Evolutionary conservation across 345 rosid genomes (phyloP), one percentile per base, ranked within the genome.

Genomic region (Camelina sativa): DNA sequence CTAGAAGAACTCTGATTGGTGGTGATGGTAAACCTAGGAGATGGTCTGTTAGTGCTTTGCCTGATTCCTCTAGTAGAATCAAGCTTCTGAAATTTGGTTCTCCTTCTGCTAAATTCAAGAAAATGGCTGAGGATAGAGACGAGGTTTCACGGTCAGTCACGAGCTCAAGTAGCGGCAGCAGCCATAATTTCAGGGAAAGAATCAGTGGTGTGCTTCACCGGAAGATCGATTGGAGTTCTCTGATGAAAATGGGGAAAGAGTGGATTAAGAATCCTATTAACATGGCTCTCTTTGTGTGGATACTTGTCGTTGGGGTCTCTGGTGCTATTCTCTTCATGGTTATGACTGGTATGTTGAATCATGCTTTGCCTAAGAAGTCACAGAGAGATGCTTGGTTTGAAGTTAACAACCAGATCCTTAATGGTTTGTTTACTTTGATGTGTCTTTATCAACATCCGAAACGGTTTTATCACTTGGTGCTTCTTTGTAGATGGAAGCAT

Each of bases 321-420:
- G 99, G 99, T 19, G 99, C 97, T 11, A 85, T 95, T 73, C 82
- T 95, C 80, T 92, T 95, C 79, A 82, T 95, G 54, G 99, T 95
- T 37, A 90, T 95, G 97, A 95, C 97, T 7, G 97, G 99, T 62
- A 95, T 95, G 99, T 76, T 95, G 72, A 87, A 95, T 70, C 51
- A 40, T 11, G 97, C 73, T 5, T 53, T 95, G 43, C 93, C 89
- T 8, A 85, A 79, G 41, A 92, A 90, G 81, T 81, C 96, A 4
- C 79, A 86, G 25, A 87, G 97, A 81, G 79, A 89, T 74, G 84
- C 80, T 72, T 93, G 98, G 98, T 91, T 89, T 75, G 97, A 93
- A 79, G 96, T 91, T 28, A 93, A 93, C 82, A 91, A 93, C 65
- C 98, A 93, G 69, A 91, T 93, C 73, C 92, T 93, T 52, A 92